These are phyloP conservation scores for Aquilaria sinensis DNA, from an alignment of 345 rosid genomes.

Conservation along the genomic window DNA sequence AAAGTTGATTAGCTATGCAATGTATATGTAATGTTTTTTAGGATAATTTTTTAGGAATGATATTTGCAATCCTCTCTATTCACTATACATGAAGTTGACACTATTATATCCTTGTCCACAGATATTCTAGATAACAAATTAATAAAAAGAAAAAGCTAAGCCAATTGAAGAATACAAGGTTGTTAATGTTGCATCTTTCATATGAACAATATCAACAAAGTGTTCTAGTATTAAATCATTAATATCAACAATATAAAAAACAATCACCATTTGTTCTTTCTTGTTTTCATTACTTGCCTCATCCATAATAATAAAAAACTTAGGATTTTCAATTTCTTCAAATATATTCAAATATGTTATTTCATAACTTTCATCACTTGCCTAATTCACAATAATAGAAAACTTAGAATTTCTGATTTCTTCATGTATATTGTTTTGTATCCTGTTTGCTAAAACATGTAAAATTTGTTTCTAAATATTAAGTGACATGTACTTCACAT, in stretches of 20 bases:
- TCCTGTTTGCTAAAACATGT: not conserved
- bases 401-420: not conserved
- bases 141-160: not conserved
- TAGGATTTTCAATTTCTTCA: too few species aligned
- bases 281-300: too few species aligned
- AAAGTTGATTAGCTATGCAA: not conserved
- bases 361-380: not conserved
- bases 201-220: not conserved
- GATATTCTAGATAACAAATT: not conserved
- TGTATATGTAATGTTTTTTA: not conserved
- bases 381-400: too few species aligned
- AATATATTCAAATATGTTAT: too few species aligned
- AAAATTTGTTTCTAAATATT: constrained; percentile 4
- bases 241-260: too few species aligned
- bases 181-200: not conserved
- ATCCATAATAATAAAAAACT: too few species aligned
- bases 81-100: not conserved
- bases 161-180: too few species aligned
- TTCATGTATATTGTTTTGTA: not conserved
- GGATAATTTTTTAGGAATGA: not conserved
- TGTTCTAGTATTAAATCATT: too few species aligned
- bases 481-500: constrained; percentile 1
- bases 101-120: not conserved
- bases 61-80: not conserved
- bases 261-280: not conserved